A percentile compares a stretch with the other conserved stretches of the same genome.
These are phyloP conservation scores for Epichloe brachyelytri DNA, from an alignment of 2,329 filamentous ascomycete genomes.

Conservation along the genomic window DNA sequence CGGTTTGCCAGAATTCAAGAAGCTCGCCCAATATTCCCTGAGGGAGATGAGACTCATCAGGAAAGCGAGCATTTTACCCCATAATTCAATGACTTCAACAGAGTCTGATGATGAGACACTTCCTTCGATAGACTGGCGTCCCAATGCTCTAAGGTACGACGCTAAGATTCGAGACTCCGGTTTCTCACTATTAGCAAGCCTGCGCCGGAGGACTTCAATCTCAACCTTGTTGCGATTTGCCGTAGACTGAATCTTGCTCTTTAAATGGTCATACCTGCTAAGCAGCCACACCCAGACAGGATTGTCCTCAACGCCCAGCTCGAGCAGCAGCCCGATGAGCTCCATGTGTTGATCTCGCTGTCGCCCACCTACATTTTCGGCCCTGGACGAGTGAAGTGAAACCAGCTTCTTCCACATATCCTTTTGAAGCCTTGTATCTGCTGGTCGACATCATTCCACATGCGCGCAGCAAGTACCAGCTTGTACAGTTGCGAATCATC, in stretches of 20 bases:
- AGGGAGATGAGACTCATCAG: slow-evolving; percentile 61
- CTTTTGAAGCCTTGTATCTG: slow-evolving; percentile 80
- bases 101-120: slow-evolving; percentile 59
- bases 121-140: slow-evolving; percentile 51
- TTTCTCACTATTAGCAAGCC: slow-evolving; percentile 61
- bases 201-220: slow-evolving; percentile 77
- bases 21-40: slow-evolving; percentile 80
- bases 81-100: slow-evolving; percentile 71
- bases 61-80: slow-evolving; percentile 76
- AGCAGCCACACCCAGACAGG: slow-evolving; percentile 94
- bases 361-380: slow-evolving; percentile 34
- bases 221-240: slow-evolving; percentile 84
- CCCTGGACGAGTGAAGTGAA: slow-evolving; percentile 45
- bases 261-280: slow-evolving; percentile 79
- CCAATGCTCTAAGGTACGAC: slow-evolving; percentile 61
- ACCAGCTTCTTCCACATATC: slow-evolving; percentile 77
- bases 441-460: slow-evolving; percentile 89
- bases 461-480: slow-evolving; percentile 74
- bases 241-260: slow-evolving; percentile 65
- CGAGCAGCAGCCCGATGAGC: slow-evolving; percentile 76
- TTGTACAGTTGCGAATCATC: slow-evolving; percentile 73
- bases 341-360: slow-evolving; percentile 80
- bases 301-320: slow-evolving; percentile 88
- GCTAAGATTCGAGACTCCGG: slow-evolving; percentile 58
- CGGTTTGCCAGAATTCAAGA: slow-evolving; percentile 85